Base-by-base conservation (phyloP, 306 rosid genomes). In the Purshia tridentata region DNA sequence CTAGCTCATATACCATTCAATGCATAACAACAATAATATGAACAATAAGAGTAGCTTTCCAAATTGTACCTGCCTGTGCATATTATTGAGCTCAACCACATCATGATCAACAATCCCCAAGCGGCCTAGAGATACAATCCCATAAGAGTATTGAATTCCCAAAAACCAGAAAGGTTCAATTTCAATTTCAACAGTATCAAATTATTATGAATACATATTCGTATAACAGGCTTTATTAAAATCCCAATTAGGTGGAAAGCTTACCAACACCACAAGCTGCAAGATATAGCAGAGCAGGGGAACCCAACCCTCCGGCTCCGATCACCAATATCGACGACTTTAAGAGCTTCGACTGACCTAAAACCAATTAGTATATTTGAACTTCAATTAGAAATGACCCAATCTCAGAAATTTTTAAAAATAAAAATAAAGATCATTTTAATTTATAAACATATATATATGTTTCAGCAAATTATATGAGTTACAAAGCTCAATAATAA, bases 291-390 rank as follows among this genome's bases (percentile, higher is more conserved):
- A 93, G 83, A 3, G 97, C 98, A 11, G 97, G 94, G 41, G 98
- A 92, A 68, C 98, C 97, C 80, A 93, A 83, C 42, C 98, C 98
- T 48, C 98, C 98, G 40, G 97, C 98, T 77, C 99, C 99, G 72
- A 91, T 90, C 45, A 94, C 97, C 65, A 91, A 84, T 72, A 94
- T 82, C 59, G 95, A 91, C 3, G 99, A 84, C 69, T 88, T 94
- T 60, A 87, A 77, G 9, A 94, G 85, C 84, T 81, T 89, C 58
- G 86, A 88, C 73, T 94, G 99, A 65, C 80, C 98, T 92, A 79
- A 29, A 85, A 56, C 51, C 51, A 70, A 46, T 42, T 0, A 22
- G 20, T 45, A 56, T 3, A 44, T 45, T 45, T 0, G 44, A 53
- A 18, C 6, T 54, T 35, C n/a, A 56, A 75, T 68, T 13, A 18